These are phyloP conservation scores for Fusarium sp. DNA, from an alignment of 2,329 filamentous ascomycete species.

Conservation along the genomic window DNA sequence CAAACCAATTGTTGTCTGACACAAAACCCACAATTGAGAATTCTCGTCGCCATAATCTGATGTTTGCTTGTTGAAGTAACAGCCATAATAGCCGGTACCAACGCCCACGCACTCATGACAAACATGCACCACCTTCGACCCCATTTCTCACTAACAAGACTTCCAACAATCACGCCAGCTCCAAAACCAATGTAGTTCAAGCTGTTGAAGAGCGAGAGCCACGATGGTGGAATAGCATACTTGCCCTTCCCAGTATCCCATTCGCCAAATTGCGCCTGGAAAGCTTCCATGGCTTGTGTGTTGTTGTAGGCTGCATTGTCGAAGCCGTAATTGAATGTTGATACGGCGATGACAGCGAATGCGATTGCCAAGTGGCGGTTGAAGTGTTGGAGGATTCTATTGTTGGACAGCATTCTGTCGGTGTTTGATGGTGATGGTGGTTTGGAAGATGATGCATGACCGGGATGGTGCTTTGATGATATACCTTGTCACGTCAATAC, in stretches of 20 bases:
- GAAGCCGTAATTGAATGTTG: constrained; percentile 57
- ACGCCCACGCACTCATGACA: constrained; percentile 54
- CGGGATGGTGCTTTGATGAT: constrained; percentile 1
- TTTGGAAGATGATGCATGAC: background rate
- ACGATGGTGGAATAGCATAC: constrained; percentile 51
- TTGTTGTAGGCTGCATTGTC: constrained; percentile 56
- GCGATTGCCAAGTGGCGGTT: constrained; percentile 39
- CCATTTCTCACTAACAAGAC: constrained; percentile 43
- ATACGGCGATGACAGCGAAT: constrained; percentile 52
- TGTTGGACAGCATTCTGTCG: constrained; percentile 13
- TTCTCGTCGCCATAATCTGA: constrained; percentile 43
- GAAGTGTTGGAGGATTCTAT: constrained; percentile 39
- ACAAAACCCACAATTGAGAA: constrained; percentile 39
- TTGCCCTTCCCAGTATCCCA: constrained; percentile 41
- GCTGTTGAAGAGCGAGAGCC: constrained; percentile 55
- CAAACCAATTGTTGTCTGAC: too few species aligned
- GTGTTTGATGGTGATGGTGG: background rate
- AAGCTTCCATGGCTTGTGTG: constrained; percentile 55
- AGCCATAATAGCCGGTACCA: constrained; percentile 40
- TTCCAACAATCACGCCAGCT: constrained; percentile 44
- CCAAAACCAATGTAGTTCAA: constrained; percentile 54
- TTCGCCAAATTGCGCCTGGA: constrained; percentile 52
- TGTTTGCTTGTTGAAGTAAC: constrained; percentile 43
- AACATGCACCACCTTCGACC: constrained; percentile 52
- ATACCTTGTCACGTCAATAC: background rate